A percentile compares a stretch with the other conserved stretches of the same genome.
These are phyloP conservation scores for Eimeria sp. DNA, from an alignment of 169 alveolate species.

Conservation along the genomic window DNA sequence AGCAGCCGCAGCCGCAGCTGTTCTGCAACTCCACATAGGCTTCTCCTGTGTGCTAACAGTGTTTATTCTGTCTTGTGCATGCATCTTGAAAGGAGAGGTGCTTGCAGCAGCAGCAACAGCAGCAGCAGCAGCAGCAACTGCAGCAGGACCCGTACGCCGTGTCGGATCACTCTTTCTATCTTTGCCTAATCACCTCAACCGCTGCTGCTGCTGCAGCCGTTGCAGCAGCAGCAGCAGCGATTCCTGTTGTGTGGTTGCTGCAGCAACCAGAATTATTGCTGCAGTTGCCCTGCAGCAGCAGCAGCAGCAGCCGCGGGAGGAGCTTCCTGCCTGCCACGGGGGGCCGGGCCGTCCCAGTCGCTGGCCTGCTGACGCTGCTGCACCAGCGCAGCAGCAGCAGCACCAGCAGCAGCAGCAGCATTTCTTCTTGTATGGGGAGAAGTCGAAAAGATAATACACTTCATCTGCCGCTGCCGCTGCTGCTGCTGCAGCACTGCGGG, in stretches of 20 bases:
- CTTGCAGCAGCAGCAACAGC: constrained; percentile 45
- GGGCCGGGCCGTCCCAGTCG: constrained; percentile 43
- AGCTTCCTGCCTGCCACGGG: constrained; percentile 55
- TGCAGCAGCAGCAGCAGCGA: constrained; percentile 46
- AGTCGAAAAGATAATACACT: neutral
- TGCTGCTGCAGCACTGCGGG: constrained; percentile 10
- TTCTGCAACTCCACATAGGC: constrained; percentile 34
- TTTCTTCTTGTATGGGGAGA: too few relatives aligned
- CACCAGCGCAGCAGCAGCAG: constrained; percentile 25
- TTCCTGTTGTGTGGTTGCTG: constrained; percentile 11
- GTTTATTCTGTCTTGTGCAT: neutral
- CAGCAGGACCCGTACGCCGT: constrained; percentile 60
- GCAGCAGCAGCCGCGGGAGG: constrained; percentile 40
- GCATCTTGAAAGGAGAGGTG: neutral
- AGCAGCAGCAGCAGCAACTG: constrained; percentile 69
- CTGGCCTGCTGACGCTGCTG: constrained; percentile 13
- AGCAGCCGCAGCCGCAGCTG: constrained; percentile 43
- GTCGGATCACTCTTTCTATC: constrained; percentile 67
- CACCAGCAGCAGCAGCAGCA: constrained; percentile 31
- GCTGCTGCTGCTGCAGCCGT: constrained; percentile 38
- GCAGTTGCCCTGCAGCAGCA: constrained; percentile 27
- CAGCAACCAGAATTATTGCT: constrained; percentile 55
- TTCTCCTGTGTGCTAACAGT: constrained; percentile 37
- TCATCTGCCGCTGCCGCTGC: constrained; percentile 32
- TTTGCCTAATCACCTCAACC: neutral